phyloP scores from a whole-genome alignment of 2,329 filamentous ascomycete genomes.

The Colletotrichum magnum region DNA sequence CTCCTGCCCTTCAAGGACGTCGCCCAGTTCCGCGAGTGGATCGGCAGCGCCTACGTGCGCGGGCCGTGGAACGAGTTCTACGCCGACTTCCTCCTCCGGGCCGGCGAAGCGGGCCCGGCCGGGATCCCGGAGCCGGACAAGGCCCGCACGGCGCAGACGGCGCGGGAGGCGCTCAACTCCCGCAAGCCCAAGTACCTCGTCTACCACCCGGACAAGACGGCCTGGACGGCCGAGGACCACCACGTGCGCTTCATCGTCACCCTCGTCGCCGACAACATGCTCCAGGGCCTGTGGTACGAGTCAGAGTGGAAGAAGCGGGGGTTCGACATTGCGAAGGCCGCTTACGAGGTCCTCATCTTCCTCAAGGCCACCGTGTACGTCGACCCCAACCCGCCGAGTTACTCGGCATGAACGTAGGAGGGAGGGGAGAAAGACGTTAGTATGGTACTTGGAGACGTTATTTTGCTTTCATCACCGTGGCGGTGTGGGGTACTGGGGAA shows the following conservation, averaged over 20 bases:
- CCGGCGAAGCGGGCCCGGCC: constrained; percentile 32
- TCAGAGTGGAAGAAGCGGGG: constrained; percentile 49
- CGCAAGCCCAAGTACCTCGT: constrained; percentile 49
- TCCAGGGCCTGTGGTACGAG: constrained; percentile 51
- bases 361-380: constrained; percentile 45
- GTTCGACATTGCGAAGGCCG: constrained; percentile 51
- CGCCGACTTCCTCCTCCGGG: constrained; percentile 47
- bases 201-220: constrained; percentile 54
- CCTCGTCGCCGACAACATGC: constrained; percentile 52
- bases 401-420: constrained; percentile 39
- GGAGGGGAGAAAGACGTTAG: no score
- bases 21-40: constrained; percentile 53
- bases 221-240: constrained; percentile 55
- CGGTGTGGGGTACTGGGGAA: neutral
- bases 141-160: constrained; percentile 47
- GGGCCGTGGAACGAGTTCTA: constrained; percentile 56
- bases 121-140: constrained; percentile 52
- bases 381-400: constrained; percentile 48
- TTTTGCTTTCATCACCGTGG: neutral
- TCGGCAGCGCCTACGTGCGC: constrained; percentile 48
- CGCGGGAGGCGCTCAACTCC: constrained; percentile 49
- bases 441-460: neutral
- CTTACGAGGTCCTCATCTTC: constrained; percentile 55
- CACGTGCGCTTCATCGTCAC: constrained; percentile 55
- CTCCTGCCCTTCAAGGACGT: constrained; percentile 54